phyloP scores from a whole-genome alignment of 2,329 filamentous ascomycete species.

The Volutella citrinella region DNA sequence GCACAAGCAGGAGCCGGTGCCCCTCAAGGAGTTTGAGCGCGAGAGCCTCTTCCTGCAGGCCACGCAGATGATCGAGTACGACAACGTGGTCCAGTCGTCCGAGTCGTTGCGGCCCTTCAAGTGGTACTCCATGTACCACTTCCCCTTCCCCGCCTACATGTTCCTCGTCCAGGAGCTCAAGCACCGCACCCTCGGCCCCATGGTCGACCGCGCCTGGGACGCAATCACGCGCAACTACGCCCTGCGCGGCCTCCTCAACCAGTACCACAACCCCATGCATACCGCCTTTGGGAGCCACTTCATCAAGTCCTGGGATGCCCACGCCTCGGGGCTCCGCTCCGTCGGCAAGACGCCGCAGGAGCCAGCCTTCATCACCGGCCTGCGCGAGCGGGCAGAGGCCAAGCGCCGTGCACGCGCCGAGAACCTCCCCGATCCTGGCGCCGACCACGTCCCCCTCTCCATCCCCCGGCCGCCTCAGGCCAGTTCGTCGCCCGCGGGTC shows the following conservation, averaged over 20 bases:
- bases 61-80: slow-evolving; percentile 57
- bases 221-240: slow-evolving; percentile 55
- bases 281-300: slow-evolving; percentile 56
- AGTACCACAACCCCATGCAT: slow-evolving; percentile 54
- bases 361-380: slow-evolving; percentile 45
- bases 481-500: slow-evolving; percentile 30
- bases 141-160: slow-evolving; percentile 60
- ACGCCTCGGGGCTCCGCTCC: slow-evolving; percentile 45
- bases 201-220: slow-evolving; percentile 58
- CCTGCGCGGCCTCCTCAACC: slow-evolving; percentile 45
- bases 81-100: slow-evolving; percentile 52
- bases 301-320: slow-evolving; percentile 61
- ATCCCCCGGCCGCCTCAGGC: slow-evolving; percentile 16
- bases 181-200: slow-evolving; percentile 47
- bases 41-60: slow-evolving; percentile 53
- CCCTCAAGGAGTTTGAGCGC: slow-evolving; percentile 45
- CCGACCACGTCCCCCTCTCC: slow-evolving; percentile 22
- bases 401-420: slow-evolving; percentile 28
- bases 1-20: slow-evolving; percentile 36
- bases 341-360: slow-evolving; percentile 40
- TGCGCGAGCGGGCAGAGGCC: slow-evolving; percentile 44
- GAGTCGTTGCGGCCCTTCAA: slow-evolving; percentile 50
- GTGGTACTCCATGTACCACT: slow-evolving; percentile 59
- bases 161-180: slow-evolving; percentile 56
- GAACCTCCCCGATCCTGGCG: slow-evolving; percentile 23